Evolutionary conservation across 352 stramenopile genomes (phyloP), one percentile per base, ranked within the genome.

Genomic region (Phytophthora agathidicida): DNA sequence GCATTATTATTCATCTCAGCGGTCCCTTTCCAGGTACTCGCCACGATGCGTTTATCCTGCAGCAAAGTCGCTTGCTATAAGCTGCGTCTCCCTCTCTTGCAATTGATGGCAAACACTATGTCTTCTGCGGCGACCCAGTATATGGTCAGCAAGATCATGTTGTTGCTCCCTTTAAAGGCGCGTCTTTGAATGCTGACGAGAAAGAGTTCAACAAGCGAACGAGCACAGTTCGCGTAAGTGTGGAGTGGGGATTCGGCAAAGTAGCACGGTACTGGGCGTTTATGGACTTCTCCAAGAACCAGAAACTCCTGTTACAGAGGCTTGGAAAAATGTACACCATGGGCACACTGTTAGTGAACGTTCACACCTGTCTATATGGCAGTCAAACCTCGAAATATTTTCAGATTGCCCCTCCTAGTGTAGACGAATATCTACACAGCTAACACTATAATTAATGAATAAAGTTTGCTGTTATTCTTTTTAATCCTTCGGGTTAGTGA

Each of bases 151-250:
- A 54, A 44, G n/a, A 44, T 8, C 46, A 54, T 23, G 3, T 44
- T 37, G 20, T 54, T 45, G 33, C 46, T 24, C 46, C 46, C 5
- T 54, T 54, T 36, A 44, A 37, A 35, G 31, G 33, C 9, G 13
- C 48, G 20, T 42, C 36, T 5, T n/a, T 57, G 2, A 42, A 3
- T 2, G 32, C 26, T 3, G 48, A 57, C 27, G 48, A 57, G 19
- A 24, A 57, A 42, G 33, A 39, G 11, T 57, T 46, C 30, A 47
- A 46, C 47, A 56, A 46, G 17, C 33, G 35, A 14, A 56, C 47
- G 32, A 45, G 23, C 10, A 27, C 26, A 24, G 37, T 57, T 7
- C 37, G 36, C 7, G 48, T 57, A 14, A 57, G 27, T 33, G 41
- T 36, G 24, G 26, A 35, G 41, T 48, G 14, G 41, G 26, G 26